Percentiles rank a stretch among this genome's conserved stretches.
These are phyloP conservation scores for Isabelozyma pseudorhagii DNA, from an alignment of 805 yeast species.

Conservation along the genomic window DNA sequence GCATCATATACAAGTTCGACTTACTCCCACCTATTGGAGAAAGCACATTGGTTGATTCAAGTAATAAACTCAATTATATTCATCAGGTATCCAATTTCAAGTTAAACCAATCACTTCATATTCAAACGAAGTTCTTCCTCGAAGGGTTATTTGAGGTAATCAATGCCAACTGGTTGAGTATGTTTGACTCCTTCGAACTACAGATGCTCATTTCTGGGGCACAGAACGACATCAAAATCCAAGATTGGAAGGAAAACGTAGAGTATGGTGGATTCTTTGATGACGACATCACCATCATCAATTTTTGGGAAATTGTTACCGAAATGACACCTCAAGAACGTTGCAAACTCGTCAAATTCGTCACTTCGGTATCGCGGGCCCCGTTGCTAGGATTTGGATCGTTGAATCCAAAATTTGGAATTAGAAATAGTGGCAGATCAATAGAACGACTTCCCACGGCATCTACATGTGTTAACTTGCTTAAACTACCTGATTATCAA, in stretches of 20 bases:
- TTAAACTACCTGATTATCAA: constrained; percentile 81
- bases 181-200: constrained; percentile 82
- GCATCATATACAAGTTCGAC: constrained; percentile 44
- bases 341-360: constrained; percentile 73
- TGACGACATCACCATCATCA: constrained; percentile 53
- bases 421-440: constrained; percentile 61
- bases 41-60: constrained; percentile 48
- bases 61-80: constrained; percentile 69
- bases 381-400: constrained; percentile 84
- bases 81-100: constrained; percentile 77
- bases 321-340: constrained; percentile 67
- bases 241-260: constrained; percentile 62
- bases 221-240: constrained; percentile 65
- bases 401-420: constrained; percentile 75
- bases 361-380: constrained; percentile 87
- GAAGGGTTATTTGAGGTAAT: constrained; percentile 71
- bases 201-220: constrained; percentile 82
- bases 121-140: constrained; percentile 61
- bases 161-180: constrained; percentile 68
- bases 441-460: constrained; percentile 77
- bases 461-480: constrained; percentile 85
- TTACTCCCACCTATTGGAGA: constrained; percentile 59
- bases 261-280: constrained; percentile 63
- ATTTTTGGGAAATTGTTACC: constrained; percentile 73
- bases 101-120: constrained; percentile 57